Percentiles rank a stretch among this genome's conserved stretches.
Conservation (phyloP, 257 asterid species). For the Parsonsia alboflavescens region DNA sequence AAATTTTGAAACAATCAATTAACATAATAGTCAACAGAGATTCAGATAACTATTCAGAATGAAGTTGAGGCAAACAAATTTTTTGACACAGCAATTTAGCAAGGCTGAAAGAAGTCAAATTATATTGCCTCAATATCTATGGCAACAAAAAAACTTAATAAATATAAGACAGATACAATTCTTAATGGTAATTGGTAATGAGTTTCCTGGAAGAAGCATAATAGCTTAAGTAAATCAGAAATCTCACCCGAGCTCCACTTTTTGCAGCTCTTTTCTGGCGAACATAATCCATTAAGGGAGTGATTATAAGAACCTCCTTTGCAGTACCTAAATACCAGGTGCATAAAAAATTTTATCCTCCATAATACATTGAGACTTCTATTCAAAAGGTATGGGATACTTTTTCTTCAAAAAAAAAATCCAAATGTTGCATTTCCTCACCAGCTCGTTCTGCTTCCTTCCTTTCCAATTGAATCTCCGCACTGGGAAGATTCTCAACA, state of each 20-base stretch:
- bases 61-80: background rate
- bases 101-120: background rate
- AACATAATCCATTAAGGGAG: slow-evolving; percentile 90
- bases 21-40: background rate
- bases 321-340: slow-evolving; percentile 55
- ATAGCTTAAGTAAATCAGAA: slow-evolving; percentile 13
- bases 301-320: slow-evolving; percentile 74
- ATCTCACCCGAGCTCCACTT: slow-evolving; percentile 80
- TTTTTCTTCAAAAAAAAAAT: slow-evolving; percentile 11
- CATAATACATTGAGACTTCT: background rate
- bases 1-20: too few species aligned
- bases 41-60: background rate
- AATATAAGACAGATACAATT: background rate
- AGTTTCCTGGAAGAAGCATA: background rate
- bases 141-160: background rate
- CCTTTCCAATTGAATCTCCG: slow-evolving; percentile 97
- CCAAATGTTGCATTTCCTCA: slow-evolving; percentile 24
- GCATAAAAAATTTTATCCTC: slow-evolving; percentile 22
- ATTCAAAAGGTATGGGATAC: slow-evolving; percentile 8
- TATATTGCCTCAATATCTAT: background rate
- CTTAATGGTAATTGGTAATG: background rate
- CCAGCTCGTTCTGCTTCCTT: slow-evolving; percentile 99
- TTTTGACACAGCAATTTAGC: background rate
- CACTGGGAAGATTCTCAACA: slow-evolving; percentile 96
- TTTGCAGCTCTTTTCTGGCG: slow-evolving; percentile 97